Evolutionary conservation across 495 filamentous ascomycete species (phyloP).

Genomic region (Arthonia radiata): DNA sequence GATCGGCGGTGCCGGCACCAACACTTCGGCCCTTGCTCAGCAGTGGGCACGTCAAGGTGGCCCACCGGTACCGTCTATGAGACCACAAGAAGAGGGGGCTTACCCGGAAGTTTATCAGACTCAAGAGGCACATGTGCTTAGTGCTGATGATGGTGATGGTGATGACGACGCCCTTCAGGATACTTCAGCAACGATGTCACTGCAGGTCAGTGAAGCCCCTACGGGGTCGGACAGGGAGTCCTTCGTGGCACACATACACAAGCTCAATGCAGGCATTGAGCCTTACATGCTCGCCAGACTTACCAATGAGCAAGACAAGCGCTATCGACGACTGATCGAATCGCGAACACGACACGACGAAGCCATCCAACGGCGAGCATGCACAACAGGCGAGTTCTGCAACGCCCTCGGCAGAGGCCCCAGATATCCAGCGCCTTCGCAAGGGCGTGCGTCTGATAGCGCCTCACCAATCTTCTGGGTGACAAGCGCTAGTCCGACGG

Average conservation of each 20-base stretch:
- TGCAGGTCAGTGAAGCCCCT: slow-evolving; percentile 20
- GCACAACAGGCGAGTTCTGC: slow-evolving; percentile 36
- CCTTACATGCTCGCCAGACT: slow-evolving; percentile 59
- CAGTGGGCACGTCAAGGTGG: slow-evolving; percentile 28
- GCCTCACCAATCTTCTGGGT: slow-evolving; percentile 25
- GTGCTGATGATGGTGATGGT: slow-evolving; percentile 27
- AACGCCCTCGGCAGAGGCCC: slow-evolving; percentile 33
- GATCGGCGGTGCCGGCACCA: slow-evolving; percentile 14
- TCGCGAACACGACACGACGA: slow-evolving; percentile 33
- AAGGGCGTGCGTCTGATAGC: slow-evolving; percentile 8
- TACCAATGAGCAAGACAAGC: slow-evolving; percentile 48
- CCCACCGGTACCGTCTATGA: slow-evolving; percentile 28
- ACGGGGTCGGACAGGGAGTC: slow-evolving; percentile 48
- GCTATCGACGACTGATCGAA: slow-evolving; percentile 59
- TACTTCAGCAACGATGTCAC: slow-evolving; percentile 10
- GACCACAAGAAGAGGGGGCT: slow-evolving; percentile 6
- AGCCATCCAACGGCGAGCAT: slow-evolving; percentile 26
- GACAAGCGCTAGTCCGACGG: slow-evolving; percentile 18
- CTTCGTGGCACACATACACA: slow-evolving; percentile 49
- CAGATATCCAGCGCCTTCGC: slow-evolving; percentile 7
- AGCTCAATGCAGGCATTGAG: slow-evolving; percentile 44
- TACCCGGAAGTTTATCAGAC: slow-evolving; percentile 14
- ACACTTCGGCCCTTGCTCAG: slow-evolving; percentile 9
- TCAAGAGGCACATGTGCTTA: slow-evolving; percentile 21
- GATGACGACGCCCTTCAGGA: slow-evolving; percentile 14